Evolutionary conservation across 164 flowering plant genomes (phyloP).

Genomic region (Akebia trifoliata): DNA sequence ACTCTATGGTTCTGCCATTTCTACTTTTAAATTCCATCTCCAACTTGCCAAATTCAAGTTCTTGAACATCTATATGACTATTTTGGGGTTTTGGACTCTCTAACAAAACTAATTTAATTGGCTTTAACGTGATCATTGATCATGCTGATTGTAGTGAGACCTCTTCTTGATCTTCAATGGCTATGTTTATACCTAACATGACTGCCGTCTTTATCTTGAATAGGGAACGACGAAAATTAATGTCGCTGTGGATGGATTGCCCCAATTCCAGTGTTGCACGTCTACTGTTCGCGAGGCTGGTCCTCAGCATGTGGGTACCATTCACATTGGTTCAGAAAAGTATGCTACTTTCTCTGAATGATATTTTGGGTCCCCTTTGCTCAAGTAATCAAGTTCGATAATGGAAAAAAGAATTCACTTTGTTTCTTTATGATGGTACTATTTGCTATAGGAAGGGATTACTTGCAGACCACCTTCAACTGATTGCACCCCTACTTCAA

Average conservation of each 20-base stretch:
- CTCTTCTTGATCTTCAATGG: slow-evolving; percentile 1
- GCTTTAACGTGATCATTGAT: no score
- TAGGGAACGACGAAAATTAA: slow-evolving; percentile 95
- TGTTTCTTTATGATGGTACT: background rate
- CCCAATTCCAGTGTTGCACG: slow-evolving; percentile 72
- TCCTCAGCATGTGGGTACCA: slow-evolving; percentile 91
- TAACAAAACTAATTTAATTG: background rate
- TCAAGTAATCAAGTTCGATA: background rate
- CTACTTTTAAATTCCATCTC: background rate
- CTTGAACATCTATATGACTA: no score
- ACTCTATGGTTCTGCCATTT: background rate
- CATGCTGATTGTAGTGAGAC: no score
- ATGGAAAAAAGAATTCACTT: background rate
- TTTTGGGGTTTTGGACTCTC: background rate
- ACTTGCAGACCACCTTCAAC: no score
- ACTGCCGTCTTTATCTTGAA: slow-evolving; percentile 15
- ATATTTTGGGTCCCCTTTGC: background rate
- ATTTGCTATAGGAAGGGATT: no score
- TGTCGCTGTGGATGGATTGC: slow-evolving; percentile 73
- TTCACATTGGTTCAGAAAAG: slow-evolving; percentile 96
- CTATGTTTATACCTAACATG: background rate
- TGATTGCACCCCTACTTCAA: no score
- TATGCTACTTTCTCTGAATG: slow-evolving; percentile 12
- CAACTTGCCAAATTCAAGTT: no score
- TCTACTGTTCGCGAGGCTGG: slow-evolving; percentile 48